Base-by-base conservation (phyloP, 1,139 yeast species). In the Blastobotrys aristatus region DNA sequence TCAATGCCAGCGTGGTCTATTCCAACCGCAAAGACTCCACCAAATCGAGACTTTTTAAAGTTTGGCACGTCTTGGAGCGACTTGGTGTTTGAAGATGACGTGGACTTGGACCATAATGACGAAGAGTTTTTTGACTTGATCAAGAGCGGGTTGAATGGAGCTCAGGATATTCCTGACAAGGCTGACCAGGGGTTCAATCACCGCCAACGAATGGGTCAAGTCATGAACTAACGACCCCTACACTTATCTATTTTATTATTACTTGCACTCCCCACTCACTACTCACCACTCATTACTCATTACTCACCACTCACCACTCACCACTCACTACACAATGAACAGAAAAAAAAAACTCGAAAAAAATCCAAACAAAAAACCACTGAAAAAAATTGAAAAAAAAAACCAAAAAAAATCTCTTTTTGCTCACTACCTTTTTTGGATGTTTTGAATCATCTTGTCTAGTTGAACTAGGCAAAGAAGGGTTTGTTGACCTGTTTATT, bases 61-160 rank as follows among this genome's bases (percentile, higher is more conserved):
- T 59, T 62, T 40, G 66, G 67, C 50, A 63, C 59, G 48, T 59
- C 63, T 43, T 65, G 69, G 69, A 53, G 64, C 38, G 68, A 65
- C 48, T 44, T 62, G 37, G 63, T 54, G 33, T 54, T 57, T 40
- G 64, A 61, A 20, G 64, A 61, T 39, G 65, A 34, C n/a, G n/a
- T 34, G 38, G 38, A 34, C 14, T 13, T 33, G 37, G 38, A 39
- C 24, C 29, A 29, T 10, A 3, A 21, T 21, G 66, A 63, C 43
- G 62, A 56, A 38, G 55, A 53, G 46, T 50, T 50, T 44, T 20
- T 43, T 20, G 41, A 43, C 11, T 27, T 41, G 10, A 39, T 39
- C 24, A 31, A 40, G 17, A 30, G 30, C n/a, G 21, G 32, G 20
- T 21, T 40, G 36, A 24, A n/a, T 17, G 35, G 35, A 10, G 43